Evolutionary conservation across 2,329 filamentous ascomycete genomes (phyloP).

Genomic region (Blastomyces silverae): DNA sequence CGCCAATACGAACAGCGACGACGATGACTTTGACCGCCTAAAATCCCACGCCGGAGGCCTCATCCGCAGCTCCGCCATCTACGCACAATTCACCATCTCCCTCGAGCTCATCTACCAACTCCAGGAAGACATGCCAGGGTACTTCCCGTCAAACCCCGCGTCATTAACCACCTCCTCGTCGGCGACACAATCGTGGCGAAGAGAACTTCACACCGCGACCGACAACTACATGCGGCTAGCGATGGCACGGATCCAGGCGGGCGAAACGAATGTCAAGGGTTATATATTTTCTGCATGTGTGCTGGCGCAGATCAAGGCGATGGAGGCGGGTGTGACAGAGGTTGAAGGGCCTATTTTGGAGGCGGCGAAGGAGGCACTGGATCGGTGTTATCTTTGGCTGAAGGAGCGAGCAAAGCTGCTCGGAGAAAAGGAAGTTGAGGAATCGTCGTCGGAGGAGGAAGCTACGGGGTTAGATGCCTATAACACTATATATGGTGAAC

Average conservation of each 20-base stretch:
- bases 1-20: neutral
- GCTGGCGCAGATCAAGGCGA: slow-evolving; percentile 20
- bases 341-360: slow-evolving; percentile 10
- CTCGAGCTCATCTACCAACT: slow-evolving; percentile 17
- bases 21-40: slow-evolving; percentile 15
- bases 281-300: slow-evolving; percentile 14
- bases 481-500: neutral
- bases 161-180: neutral
- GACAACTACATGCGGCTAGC: slow-evolving; percentile 14
- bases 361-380: slow-evolving; percentile 11
- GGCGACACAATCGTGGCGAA: slow-evolving; percentile 12
- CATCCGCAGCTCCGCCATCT: slow-evolving; percentile 16
- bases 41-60: slow-evolving; percentile 13
- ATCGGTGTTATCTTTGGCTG: slow-evolving; percentile 10
- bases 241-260: slow-evolving; percentile 14
- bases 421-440: neutral
- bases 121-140: slow-evolving; percentile 15
- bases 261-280: slow-evolving; percentile 21
- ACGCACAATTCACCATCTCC: slow-evolving; percentile 16
- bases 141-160: slow-evolving; percentile 2
- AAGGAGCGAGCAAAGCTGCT: slow-evolving; percentile 6
- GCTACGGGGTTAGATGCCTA: too few relatives aligned
- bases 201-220: slow-evolving; percentile 14
- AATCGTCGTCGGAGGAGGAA: neutral
- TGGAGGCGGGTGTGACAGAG: slow-evolving; percentile 8